Evolutionary conservation across 768 basidiomycete species (phyloP).

Genomic region (Suillus subalutaceus): DNA sequence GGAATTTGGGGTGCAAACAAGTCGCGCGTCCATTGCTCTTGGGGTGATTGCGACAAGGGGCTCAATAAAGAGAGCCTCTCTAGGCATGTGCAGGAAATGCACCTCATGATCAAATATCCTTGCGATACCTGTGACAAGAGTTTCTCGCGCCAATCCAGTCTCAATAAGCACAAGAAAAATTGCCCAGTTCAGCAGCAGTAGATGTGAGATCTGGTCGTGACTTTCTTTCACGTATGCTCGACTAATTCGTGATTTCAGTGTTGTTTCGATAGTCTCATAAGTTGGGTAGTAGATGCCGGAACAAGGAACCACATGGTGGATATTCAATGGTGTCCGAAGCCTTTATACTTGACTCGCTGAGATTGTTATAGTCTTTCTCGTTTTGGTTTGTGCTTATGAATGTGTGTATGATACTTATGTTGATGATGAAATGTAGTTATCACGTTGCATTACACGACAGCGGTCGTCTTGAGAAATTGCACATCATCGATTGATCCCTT

Average conservation of each 20-base stretch:
- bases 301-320: neutral
- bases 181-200: slow-evolving; percentile 12
- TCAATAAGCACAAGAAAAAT: slow-evolving; percentile 19
- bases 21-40: slow-evolving; percentile 15
- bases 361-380: neutral
- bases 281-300: neutral
- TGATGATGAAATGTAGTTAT: too few species aligned
- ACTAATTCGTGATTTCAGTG: neutral
- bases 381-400: neutral
- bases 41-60: slow-evolving; percentile 17
- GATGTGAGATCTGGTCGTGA: neutral
- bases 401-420: neutral
- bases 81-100: slow-evolving; percentile 28
- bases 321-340: neutral
- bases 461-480: too few species aligned
- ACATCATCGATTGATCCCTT: too few species aligned
- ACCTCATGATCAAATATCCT: slow-evolving; percentile 26
- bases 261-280: neutral
- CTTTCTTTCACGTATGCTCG: neutral
- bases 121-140: slow-evolving; percentile 19
- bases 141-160: slow-evolving; percentile 25
- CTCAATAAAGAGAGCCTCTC: slow-evolving; percentile 31
- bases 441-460: too few species aligned
- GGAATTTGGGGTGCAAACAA: slow-evolving; percentile 22
- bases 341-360: neutral